These are phyloP conservation scores for Geotrichum restrictum DNA, from an alignment of 1,139 yeast genomes.

Conservation along the genomic window DNA sequence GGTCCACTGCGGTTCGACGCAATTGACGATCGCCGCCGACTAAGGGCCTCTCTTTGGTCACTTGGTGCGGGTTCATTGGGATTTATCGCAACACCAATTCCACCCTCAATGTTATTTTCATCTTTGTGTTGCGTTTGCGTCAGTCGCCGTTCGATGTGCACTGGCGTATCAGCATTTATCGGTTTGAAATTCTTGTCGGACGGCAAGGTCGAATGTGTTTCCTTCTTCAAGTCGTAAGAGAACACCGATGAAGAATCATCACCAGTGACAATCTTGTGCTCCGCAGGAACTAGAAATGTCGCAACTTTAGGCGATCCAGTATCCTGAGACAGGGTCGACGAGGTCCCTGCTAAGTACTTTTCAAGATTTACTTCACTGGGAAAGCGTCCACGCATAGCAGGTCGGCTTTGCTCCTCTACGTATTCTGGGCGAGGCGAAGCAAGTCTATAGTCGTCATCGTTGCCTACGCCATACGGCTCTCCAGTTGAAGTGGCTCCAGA, in stretches of 20 bases:
- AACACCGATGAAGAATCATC: constrained; percentile 36
- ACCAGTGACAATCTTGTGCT: not conserved
- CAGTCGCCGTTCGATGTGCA: constrained; percentile 37
- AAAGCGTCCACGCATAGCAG: constrained; percentile 30
- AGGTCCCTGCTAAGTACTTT: constrained; percentile 10
- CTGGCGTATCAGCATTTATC: constrained; percentile 34
- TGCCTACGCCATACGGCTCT: constrained; percentile 30
- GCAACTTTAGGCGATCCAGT: not conserved
- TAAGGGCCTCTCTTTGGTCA: not conserved
- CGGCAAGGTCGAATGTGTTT: constrained; percentile 34
- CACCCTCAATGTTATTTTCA: constrained; percentile 27
- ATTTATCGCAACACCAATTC: constrained; percentile 37
- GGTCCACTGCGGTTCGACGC: constrained; percentile 25
- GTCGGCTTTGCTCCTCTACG: constrained; percentile 20
- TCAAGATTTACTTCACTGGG: constrained; percentile 33
- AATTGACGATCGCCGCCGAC: constrained; percentile 28
- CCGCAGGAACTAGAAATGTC: constrained; percentile 3
- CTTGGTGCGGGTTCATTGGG: constrained; percentile 20
- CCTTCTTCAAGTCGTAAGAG: constrained; percentile 38
- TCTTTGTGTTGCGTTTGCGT: constrained; percentile 38
- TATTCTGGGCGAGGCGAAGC: constrained; percentile 14
- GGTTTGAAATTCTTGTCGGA: constrained; percentile 37
- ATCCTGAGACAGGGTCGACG: not conserved
- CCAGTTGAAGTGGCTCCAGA: constrained; percentile 35
- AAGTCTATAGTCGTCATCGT: constrained; percentile 12